These are phyloP conservation scores for Lactarius pseudohatsudake DNA, from an alignment of 768 basidiomycete species.

Conservation along the genomic window DNA sequence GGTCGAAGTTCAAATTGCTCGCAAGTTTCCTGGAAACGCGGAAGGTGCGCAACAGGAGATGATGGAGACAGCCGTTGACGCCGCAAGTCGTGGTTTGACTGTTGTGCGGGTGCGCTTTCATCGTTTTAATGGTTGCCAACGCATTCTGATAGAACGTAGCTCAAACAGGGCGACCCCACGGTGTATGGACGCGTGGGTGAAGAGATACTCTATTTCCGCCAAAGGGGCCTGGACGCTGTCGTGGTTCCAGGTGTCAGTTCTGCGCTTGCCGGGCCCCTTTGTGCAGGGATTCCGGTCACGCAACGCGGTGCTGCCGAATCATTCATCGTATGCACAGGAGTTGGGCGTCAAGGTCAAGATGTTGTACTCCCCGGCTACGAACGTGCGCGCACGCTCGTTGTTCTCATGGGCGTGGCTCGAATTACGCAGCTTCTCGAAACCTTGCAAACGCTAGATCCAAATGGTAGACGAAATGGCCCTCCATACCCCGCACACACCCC, in stretches of 20 bases:
- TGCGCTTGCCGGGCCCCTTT: slow-evolving; percentile 84
- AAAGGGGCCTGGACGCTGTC: slow-evolving; percentile 77
- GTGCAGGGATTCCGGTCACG: slow-evolving; percentile 91
- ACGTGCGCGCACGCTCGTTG: slow-evolving; percentile 72
- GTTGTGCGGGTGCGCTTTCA: slow-evolving; percentile 73
- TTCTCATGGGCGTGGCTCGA: slow-evolving; percentile 95
- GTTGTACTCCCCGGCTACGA: slow-evolving; percentile 89
- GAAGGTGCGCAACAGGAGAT: slow-evolving; percentile 93
- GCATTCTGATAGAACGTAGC: slow-evolving; percentile 40
- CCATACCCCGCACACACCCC: slow-evolving; percentile 77
- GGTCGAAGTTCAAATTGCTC: slow-evolving; percentile 82
- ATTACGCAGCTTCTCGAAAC: slow-evolving; percentile 68
- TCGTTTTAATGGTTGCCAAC: neutral
- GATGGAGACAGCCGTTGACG: slow-evolving; percentile 89
- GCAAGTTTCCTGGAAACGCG: slow-evolving; percentile 97
- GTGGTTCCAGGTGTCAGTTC: slow-evolving; percentile 90
- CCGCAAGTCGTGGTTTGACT: slow-evolving; percentile 72
- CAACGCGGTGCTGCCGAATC: slow-evolving; percentile 93
- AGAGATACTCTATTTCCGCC: slow-evolving; percentile 89
- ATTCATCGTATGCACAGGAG: slow-evolving; percentile 90
- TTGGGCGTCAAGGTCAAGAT: slow-evolving; percentile 80
- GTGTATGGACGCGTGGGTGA: slow-evolving; percentile 95
- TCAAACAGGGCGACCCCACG: slow-evolving; percentile 97
- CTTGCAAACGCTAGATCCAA: slow-evolving; percentile 38
- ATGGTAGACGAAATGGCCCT: slow-evolving; percentile 43